Conservation (phyloP, 768 basidiomycete species). For the Collybia mongolica region DNA sequence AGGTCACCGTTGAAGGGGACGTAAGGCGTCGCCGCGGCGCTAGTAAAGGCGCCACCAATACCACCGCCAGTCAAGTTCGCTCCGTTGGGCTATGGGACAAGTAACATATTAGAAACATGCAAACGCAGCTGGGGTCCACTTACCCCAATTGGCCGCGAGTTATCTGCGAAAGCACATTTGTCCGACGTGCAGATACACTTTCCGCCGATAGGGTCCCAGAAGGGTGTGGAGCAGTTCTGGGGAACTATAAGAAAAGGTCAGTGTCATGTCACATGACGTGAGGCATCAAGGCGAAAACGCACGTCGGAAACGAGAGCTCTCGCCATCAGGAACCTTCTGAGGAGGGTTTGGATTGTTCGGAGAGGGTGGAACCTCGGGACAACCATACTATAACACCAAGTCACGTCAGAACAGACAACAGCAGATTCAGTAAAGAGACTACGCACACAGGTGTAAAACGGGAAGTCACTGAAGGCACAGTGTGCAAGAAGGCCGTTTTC, state of each 20-base stretch:
- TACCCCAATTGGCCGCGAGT: constrained; percentile 65
- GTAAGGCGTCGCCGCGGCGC: constrained; percentile 29
- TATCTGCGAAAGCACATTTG: constrained; percentile 62
- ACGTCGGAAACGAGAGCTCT: constrained; percentile 55
- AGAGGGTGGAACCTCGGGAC: constrained; percentile 54
- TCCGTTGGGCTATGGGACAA: constrained; percentile 55
- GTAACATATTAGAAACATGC: constrained; percentile 5
- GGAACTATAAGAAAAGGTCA: constrained; percentile 43
- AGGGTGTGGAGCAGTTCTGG: constrained; percentile 70
- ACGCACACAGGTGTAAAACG: constrained; percentile 77
- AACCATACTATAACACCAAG: constrained; percentile 59
- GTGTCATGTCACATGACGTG: neutral
- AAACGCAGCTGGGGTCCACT: constrained; percentile 16
- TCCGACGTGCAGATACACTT: constrained; percentile 58
- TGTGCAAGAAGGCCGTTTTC: constrained; percentile 58
- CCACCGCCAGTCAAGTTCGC: constrained; percentile 68
- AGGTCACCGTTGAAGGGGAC: constrained; percentile 48
- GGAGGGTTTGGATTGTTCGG: constrained; percentile 64
- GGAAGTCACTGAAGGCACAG: constrained; percentile 72
- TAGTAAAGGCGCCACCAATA: constrained; percentile 33
- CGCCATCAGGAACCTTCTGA: constrained; percentile 47
- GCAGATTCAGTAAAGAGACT: neutral
- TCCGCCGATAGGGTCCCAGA: constrained; percentile 76
- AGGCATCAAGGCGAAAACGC: constrained; percentile 20
- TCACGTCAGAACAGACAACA: neutral